Evolutionary conservation across 202 grass and related monocot genomes (phyloP), one percentile per base, ranked within the genome.

Genomic region (Dendrocalamus latiflorus): DNA sequence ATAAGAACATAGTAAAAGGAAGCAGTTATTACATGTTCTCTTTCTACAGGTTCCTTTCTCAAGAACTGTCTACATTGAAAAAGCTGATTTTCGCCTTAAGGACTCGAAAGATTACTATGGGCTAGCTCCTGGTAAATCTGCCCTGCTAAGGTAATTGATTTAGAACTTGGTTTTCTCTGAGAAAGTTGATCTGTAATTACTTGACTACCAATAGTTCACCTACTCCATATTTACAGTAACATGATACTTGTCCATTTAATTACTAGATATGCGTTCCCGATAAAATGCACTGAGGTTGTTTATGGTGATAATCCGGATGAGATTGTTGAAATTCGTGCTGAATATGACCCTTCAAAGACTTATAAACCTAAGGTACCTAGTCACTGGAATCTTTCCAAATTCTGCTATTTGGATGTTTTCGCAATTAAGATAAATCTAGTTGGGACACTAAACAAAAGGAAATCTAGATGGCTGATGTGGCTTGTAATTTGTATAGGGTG

Each of bases 31-130:
- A 34, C 9, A 12, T 43, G 53, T 26, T 39, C 16, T 79, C 30
- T 73, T 84, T 80, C 24, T 83, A 51, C 85, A 94, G 89, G 81
- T 94, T 57, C 92, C 92, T 73, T 94, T 94, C 65, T 85, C 92
- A 30, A 94, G 70, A 87, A 83, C 38, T 60, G 53, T 94, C 74
- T 94, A 91, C 79, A 94, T 94, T 83, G 94, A 97, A 81, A 88
- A 76, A 72, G 82, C 94, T 64, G 94, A 97, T 89, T 97, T 97
- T 82, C 92, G 94, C 53, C 48, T 97, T 0, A 93, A 97, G 85
- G 94, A 97, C 70, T 97, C 92, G 0, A 97, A 97, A 86, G 90
- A 97, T 80, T 97, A 93, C 78, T 97, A 94, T 59, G 94, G 94
- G n/a, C 79, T 97, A 68, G 92, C 94, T 36, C 94, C 94, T 74